phyloP scores from a whole-genome alignment of 495 filamentous ascomycete genomes.

The Umbilicaria muhlenbergii region DNA sequence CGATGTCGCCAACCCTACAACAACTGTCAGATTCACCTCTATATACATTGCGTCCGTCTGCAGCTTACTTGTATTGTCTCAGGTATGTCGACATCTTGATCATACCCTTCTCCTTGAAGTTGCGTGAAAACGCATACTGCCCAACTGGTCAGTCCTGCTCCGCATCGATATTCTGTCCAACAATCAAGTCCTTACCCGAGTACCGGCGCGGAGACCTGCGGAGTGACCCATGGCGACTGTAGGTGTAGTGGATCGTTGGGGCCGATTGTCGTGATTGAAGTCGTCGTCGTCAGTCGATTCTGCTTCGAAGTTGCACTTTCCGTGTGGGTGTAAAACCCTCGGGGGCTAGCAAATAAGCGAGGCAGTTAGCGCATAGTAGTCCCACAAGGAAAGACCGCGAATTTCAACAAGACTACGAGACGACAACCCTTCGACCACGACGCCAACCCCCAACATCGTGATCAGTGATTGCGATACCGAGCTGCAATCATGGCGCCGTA shows the following conservation, averaged over 20 bases:
- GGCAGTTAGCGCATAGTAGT: constrained; percentile 5
- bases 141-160: constrained; percentile 17
- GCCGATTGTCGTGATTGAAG: neutral
- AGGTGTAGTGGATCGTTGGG: constrained; percentile 26
- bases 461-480: constrained; percentile 8
- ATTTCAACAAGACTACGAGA: constrained; percentile 4
- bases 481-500: constrained; percentile 39
- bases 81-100: constrained; percentile 87
- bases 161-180: neutral
- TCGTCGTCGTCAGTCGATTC: neutral
- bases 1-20: constrained; percentile 85
- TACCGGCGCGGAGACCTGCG: constrained; percentile 85
- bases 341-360: neutral
- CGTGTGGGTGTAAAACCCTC: too few species aligned
- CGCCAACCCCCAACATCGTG: too few species aligned
- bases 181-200: constrained; percentile 44
- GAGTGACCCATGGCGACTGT: constrained; percentile 80
- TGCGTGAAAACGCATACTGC: constrained; percentile 80
- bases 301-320: neutral
- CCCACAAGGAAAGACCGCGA: neutral
- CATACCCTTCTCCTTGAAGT: constrained; percentile 84
- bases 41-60: constrained; percentile 1
- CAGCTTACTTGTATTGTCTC: constrained; percentile 65
- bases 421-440: constrained; percentile 15
- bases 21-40: constrained; percentile 7